Percentiles rank a stretch among this genome's conserved stretches.
These are phyloP conservation scores for Parachaetomium inaequale DNA, from an alignment of 495 filamentous ascomycete species.

Conservation along the genomic window DNA sequence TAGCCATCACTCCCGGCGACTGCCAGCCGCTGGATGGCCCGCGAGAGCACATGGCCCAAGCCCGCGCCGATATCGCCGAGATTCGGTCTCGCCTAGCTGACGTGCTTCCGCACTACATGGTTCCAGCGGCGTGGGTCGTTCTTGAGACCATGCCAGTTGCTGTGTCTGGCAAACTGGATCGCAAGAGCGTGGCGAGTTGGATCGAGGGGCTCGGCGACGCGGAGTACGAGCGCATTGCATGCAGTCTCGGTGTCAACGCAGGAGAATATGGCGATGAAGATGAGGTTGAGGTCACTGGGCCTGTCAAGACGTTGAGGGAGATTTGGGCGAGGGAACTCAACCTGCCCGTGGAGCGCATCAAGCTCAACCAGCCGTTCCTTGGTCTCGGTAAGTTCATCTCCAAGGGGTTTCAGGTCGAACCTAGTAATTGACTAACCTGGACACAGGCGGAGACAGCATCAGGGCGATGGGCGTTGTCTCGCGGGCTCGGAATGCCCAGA, in stretches of 20 bases:
- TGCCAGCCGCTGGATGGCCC: slow-evolving; percentile 14
- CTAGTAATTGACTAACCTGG: background rate
- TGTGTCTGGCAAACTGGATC: slow-evolving; percentile 54
- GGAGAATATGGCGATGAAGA: slow-evolving; percentile 8
- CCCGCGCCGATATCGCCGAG: slow-evolving; percentile 13
- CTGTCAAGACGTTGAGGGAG: slow-evolving; percentile 15
- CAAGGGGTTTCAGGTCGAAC: background rate
- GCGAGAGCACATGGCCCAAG: slow-evolving; percentile 11
- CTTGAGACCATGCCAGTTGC: slow-evolving; percentile 48
- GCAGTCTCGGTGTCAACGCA: slow-evolving; percentile 10
- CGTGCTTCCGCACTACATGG: slow-evolving; percentile 48
- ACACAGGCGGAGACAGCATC: slow-evolving; percentile 26
- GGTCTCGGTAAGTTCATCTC: slow-evolving; percentile 23
- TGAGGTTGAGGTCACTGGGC: slow-evolving; percentile 8
- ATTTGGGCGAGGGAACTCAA: slow-evolving; percentile 24
- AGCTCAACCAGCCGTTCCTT: slow-evolving; percentile 20
- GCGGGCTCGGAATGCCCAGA: slow-evolving; percentile 19
- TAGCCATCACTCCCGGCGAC: background rate
- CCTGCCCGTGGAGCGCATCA: slow-evolving; percentile 18
- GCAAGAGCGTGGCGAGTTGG: slow-evolving; percentile 32
- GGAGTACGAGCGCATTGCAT: slow-evolving; percentile 18
- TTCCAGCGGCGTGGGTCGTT: slow-evolving; percentile 55
- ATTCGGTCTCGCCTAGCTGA: slow-evolving; percentile 18
- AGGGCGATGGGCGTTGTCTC: slow-evolving; percentile 29
- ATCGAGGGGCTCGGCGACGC: slow-evolving; percentile 17